phyloP scores from a whole-genome alignment of 2,329 filamentous ascomycete genomes.

The Ophiocordyceps camponoti-floridani region DNA sequence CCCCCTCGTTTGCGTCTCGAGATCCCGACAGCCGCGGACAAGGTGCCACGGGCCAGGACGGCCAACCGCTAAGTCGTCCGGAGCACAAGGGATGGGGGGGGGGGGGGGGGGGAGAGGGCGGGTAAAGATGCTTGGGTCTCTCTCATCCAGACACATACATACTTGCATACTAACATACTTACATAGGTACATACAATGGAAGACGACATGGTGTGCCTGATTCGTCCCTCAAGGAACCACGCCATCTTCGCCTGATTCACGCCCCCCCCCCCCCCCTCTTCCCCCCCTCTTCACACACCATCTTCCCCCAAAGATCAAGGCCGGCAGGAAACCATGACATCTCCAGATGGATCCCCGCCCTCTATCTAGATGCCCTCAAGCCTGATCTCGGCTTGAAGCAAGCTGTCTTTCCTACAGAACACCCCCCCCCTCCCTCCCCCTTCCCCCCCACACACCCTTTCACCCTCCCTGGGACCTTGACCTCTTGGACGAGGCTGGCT shows the following conservation, averaged over 20 bases:
- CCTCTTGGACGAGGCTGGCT: neutral
- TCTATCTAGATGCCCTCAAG: neutral
- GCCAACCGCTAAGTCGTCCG: too few relatives aligned
- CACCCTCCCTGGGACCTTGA: neutral
- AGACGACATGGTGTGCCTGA: neutral
- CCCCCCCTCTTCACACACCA: neutral
- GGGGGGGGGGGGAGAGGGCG: too few relatives aligned
- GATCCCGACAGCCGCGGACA: too few relatives aligned
- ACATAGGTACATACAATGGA: neutral
- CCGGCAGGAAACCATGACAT: neutral
- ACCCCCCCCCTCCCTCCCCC: too few relatives aligned
- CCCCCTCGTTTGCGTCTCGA: too few relatives aligned
- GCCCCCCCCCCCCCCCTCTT: neutral
- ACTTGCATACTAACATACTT: neutral
- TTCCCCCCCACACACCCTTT: too few relatives aligned
- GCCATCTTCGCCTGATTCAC: neutral
- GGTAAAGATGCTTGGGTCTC: neutral
- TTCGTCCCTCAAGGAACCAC: neutral
- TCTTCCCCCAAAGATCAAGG: neutral
- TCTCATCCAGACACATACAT: too few relatives aligned
- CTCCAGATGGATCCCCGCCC: neutral
- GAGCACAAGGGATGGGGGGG: too few relatives aligned
- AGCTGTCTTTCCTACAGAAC: neutral
- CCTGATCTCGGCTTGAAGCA: slow-evolving; percentile 1
- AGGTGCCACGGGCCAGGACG: too few relatives aligned